Evolutionary conservation across 2,329 filamentous ascomycete species (phyloP).

Genomic region (Cucurbitaria berberidis): DNA sequence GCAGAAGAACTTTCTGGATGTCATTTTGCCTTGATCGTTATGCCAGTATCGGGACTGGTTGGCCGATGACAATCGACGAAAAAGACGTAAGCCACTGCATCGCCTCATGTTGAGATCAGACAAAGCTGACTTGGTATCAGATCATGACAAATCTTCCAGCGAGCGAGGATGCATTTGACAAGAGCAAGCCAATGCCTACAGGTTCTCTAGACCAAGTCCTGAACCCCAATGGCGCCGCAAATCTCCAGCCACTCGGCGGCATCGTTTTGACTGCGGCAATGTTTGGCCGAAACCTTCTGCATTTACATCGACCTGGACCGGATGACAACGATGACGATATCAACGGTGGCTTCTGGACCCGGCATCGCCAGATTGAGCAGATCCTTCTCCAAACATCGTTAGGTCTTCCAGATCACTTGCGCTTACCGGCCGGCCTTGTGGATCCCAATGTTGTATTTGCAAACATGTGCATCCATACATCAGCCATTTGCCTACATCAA

Average conservation of each 20-base stretch:
- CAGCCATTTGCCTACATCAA: slow-evolving; percentile 96
- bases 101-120: background rate
- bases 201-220: slow-evolving; percentile 73
- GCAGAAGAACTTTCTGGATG: slow-evolving; percentile 94
- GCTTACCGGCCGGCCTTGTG: slow-evolving; percentile 75
- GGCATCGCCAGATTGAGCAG: slow-evolving; percentile 87
- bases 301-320: slow-evolving; percentile 83
- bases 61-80: slow-evolving; percentile 95
- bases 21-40: slow-evolving; percentile 89
- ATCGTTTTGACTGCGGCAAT: slow-evolving; percentile 86
- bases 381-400: slow-evolving; percentile 87
- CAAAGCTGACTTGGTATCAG: slow-evolving; percentile 41
- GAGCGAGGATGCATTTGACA: slow-evolving; percentile 83
- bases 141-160: slow-evolving; percentile 85
- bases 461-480: slow-evolving; percentile 97
- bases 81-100: slow-evolving; percentile 66
- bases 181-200: slow-evolving; percentile 76
- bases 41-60: slow-evolving; percentile 93
- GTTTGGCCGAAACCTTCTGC: slow-evolving; percentile 88
- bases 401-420: slow-evolving; percentile 78
- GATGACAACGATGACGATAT: slow-evolving; percentile 86
- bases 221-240: slow-evolving; percentile 72
- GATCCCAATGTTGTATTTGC: slow-evolving; percentile 89
- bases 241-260: slow-evolving; percentile 78
- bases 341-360: slow-evolving; percentile 94